Conservation (phyloP, 164 flowering plant species). For the Buxus sempervirens region DNA sequence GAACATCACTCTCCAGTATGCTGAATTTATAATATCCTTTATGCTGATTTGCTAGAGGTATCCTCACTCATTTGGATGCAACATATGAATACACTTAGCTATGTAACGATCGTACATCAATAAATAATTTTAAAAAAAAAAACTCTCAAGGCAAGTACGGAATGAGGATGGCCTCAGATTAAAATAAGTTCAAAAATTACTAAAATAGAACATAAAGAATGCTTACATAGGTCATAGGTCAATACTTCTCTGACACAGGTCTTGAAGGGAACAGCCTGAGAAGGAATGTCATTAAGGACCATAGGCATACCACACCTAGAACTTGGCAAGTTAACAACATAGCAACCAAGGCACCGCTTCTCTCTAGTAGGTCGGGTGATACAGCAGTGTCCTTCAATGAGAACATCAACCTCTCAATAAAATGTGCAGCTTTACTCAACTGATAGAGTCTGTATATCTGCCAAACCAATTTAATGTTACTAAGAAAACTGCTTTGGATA, state of each 20-base stretch:
- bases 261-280: conserved; percentile 90
- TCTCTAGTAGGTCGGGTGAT: conserved; percentile 44
- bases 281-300: conserved; percentile 87
- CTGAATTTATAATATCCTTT: no score
- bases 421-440: conserved; percentile 60
- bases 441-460: conserved; percentile 87
- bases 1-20: no score
- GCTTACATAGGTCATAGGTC: conserved; percentile 22
- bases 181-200: not conserved
- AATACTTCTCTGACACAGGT: conserved; percentile 80
- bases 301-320: conserved; percentile 71
- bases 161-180: no score
- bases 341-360: conserved; percentile 48
- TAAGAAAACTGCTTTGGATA: not conserved
- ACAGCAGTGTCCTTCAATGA: conserved; percentile 38
- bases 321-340: conserved; percentile 59
- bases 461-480: conserved; percentile 14
- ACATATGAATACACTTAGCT: no score
- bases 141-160: no score
- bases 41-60: no score
- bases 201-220: conserved; percentile 15
- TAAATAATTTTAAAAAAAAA: no score
- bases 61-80: no score
- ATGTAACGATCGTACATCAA: no score
- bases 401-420: conserved; percentile 56